Evolutionary conservation across 495 filamentous ascomycete genomes (phyloP), one percentile per base, ranked within the genome.

Genomic region (Penicillium fimorum): DNA sequence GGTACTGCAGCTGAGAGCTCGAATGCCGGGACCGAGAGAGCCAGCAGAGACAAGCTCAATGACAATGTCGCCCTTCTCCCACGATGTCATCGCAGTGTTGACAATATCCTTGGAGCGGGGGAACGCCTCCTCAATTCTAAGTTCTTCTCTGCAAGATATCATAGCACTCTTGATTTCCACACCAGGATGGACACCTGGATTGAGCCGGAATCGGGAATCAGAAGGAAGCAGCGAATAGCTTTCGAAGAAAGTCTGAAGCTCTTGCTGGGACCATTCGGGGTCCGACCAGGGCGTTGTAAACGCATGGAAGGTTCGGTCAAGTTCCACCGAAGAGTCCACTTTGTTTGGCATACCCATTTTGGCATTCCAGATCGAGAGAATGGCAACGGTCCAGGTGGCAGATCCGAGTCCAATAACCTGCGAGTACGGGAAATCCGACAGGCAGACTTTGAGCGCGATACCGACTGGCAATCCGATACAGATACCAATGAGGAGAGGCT

Each of bases 301-400:
- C 8, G 76, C 72, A 52, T 79, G 75, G 54, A 73, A 75, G 10
- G 61, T 70, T 56, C 62, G 74, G 2, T 67, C 72, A 22, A 74
- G 61, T 22, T 71, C 70, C 5, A 75, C 71, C 0, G 69, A 71
- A 2, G 72, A 75, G 58, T 63, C 71, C 22, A 69, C 68, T 49
- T 68, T 79, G 55, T 66, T 69, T 30, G 69, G 77, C 72, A 78
- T 78, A 24, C 72, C 69, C 65, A 78, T 70, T 18, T 72, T 73
- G 22, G 74, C 70, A 47, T 66, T 75, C 37, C 69, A 71, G 7
- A 84, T 59, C 0, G 79, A 73, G 12, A 82, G 69, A 41, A 84
- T 53, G 22, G 79, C 82, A 12, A 79, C 70, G 6, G 69, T 79
- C 82, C 82, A 85, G 15, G 79, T 83, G 9, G 79, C 76, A 6